Evolutionary conservation across 805 yeast genomes (phyloP), one percentile per base, ranked within the genome.

Genomic region (Schwanniomyces sp.): DNA sequence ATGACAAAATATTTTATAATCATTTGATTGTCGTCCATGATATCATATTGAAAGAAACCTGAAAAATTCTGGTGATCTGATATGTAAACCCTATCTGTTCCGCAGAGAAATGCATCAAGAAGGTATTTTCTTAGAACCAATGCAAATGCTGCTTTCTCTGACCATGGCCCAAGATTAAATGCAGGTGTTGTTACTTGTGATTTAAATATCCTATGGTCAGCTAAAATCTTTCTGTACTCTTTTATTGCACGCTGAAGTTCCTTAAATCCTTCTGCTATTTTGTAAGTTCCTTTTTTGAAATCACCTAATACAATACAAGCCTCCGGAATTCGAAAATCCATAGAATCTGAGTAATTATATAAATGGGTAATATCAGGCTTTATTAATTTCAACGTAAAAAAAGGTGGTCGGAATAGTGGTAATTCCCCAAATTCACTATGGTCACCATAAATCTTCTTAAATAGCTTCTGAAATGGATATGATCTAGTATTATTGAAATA

Each of bases 31-130:
- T 25, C 45, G 29, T 32, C 28, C 8, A 24, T 37, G 14, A 28
- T 27, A n/a, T 45, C 34, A 24, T 45, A 45, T 28, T 21, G 24
- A 21, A 45, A 45, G 24, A 45, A 45, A 18, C 48, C 48, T 9
- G 48, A 45, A 34, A 45, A 42, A 11, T 14, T 34, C 24, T 42
- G 40, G 16, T 42, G 45, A 17, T 42, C 45, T 32, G 45, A 42
- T n/a, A 42, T 32, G 17, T 32, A 24, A 11, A 34, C 27, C 16
- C 45, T 42, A 17, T 42, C 40, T 16, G 40, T 32, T 2, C 45
- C 45, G 14, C 45, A 32, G 9, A 42, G 39, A n/a, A 42, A 42
- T 18, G 45, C 45, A 18, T 42, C 21, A 32, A 17, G 25, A 14
- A 42, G 14, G 14, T 32, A 34, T 42, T 42, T 42, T 21, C 45